Base-by-base conservation (phyloP, 805 yeast species). In the Brettanomyces bruxellensis region DNA sequence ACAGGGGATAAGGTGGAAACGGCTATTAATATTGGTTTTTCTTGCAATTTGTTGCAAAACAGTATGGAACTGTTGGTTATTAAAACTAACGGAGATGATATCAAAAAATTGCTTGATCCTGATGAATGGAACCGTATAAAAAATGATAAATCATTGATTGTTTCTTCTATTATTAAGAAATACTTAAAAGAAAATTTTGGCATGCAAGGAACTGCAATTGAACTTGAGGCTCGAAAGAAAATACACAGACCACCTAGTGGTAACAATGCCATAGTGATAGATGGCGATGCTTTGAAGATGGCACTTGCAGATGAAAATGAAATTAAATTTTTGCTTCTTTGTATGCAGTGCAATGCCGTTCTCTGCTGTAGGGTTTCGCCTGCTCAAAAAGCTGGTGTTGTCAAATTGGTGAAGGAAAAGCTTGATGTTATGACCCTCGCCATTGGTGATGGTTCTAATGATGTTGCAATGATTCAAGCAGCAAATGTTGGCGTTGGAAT, bases 1-100 rank as follows among this genome's bases (percentile, higher is more conserved):
- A 86, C 95, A 3, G 95, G 95, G 66, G 95, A 86, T 62, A 85
- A 83, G 62, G 86, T 86, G n/a, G 95, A 86, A 64, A 86, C 95
- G 32, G 95, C 93, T 11, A 85, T 86, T 55, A 86, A 86, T 57
- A 86, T 86, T 69, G 95, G 93, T 3, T 86, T 86, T 59, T 83
- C 90, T 2, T 86, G 95, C 73, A 86, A 86, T 56, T 67, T 86
- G 46, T 68, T 86, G 47, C 83, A 81, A 46, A 82, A 75, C 52
- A 86, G 83, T 41, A 85, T 86, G 95, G 83, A 86, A 54, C 65
- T 86, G 25, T 61, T 86, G 44, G 79, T 86, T 9, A 64, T 85
- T 44, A 78, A 79, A 55, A 77, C 82, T 1, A 67, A 73, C 23
- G 83, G 81, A 50, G 75, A 72, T 3, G 82, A 78, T 55, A 70